Base-by-base conservation (phyloP, 129 eudicot genomes). In the Dittrichia graveolens region DNA sequence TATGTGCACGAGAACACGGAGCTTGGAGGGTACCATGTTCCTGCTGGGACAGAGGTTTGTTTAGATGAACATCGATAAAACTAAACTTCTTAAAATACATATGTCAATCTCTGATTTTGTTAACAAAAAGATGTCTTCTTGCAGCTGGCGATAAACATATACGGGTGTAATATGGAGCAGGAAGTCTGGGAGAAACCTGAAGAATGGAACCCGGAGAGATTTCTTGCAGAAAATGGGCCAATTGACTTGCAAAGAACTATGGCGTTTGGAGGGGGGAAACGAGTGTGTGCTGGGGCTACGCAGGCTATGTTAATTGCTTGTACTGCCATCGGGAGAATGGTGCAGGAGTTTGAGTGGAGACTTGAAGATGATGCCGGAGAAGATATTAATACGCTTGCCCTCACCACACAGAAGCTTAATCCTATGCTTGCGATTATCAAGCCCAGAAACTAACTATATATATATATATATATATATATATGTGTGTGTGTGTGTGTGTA, bases 321-420 rank as follows among this genome's bases (percentile, higher is more conserved):
- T 13, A 46, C 72, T 46, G 8, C 79, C 2, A 77, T 87, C 1
- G 89, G 89, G 0, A 55, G 87, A 62, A 55, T 87, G 82, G 66
- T 87, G 24, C 93, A 84, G 52, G 93, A 84, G 75, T 87, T 84
- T 49, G 87, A 84, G 68, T 87, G 93, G 93, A 77, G 46, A 6
- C 79, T 84, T 18, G 43, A 71, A 59, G 82, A 80, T 12, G 87
- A 78, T 19, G 60, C 53, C 2, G 85, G 65, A 66, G 85, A 80
- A 61, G 82, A 82, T 65, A 61, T 74, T 7, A 75, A 72, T 65
- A 84, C 86, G 60, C 67, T 82, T 24, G 85, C 80, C 3, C 82
- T 87, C 13, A 82, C 89, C 13, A 79, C 89, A 7, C 89, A 72
- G 24, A 87, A 80, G 64, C 89, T 87, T 64, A 81, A 82, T 79